phyloP scores from a whole-genome alignment of 441 rosid species.

The Pelargonium myrrhifolium region DNA sequence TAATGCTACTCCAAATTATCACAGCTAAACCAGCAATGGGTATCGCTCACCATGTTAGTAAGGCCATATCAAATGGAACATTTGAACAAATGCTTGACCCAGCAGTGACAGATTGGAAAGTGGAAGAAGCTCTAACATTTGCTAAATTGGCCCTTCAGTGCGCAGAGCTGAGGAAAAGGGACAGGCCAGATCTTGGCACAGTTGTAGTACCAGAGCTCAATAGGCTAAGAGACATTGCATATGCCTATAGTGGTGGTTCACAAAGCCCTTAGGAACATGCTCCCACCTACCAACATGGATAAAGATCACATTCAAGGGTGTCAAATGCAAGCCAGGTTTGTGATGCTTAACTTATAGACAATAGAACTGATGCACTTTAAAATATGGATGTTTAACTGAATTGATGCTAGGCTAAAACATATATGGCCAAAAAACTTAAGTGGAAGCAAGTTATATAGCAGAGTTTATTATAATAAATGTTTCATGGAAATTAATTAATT shows the following conservation, averaged over 20 bases:
- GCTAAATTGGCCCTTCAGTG: conserved; percentile 44
- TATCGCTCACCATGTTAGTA: conserved; percentile 47
- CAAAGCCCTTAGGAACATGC: background rate
- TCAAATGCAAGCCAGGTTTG: conserved; percentile 19
- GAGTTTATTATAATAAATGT: background rate
- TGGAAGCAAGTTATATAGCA: background rate
- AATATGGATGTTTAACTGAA: background rate
- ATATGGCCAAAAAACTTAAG: background rate
- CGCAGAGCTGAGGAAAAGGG: conserved; percentile 53
- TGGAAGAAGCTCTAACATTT: conserved; percentile 44
- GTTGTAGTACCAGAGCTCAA: conserved; percentile 48
- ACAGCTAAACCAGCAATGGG: conserved; percentile 69
- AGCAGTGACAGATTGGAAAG: conserved; percentile 46
- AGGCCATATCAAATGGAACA: conserved; percentile 46
- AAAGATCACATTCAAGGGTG: conserved; percentile 6
- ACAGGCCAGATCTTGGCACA: conserved; percentile 55
- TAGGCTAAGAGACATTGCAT: conserved; percentile 39
- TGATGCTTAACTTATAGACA: background rate
- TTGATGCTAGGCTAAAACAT: background rate
- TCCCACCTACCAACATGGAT: conserved; percentile 10
- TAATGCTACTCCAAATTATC: conserved; percentile 54
- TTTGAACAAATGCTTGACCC: conserved; percentile 51
- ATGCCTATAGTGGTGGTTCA: background rate
- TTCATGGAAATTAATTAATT: background rate
- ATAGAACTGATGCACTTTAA: background rate